phyloP scores from a whole-genome alignment of 2,329 filamentous ascomycete genomes.

The Xylariaceae sp. region DNA sequence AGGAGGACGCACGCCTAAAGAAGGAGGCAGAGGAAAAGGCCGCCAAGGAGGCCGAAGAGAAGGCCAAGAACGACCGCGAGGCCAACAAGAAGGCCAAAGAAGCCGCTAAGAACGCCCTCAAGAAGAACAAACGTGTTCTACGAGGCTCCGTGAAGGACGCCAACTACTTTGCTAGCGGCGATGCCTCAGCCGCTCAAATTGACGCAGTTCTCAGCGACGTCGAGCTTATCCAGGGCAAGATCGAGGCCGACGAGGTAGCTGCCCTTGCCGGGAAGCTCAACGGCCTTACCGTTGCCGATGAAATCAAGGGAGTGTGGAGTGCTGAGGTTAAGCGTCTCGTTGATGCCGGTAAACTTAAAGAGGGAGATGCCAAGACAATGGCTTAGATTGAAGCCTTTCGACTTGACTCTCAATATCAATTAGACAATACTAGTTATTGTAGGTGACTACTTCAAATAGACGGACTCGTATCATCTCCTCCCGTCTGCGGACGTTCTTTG shows the following conservation, averaged over 20 bases:
- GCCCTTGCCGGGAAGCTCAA: conserved; percentile 74
- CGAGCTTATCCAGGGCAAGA: conserved; percentile 79
- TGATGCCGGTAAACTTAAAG: conserved; percentile 78
- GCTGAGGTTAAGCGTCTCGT: conserved; percentile 74
- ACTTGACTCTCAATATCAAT: neutral
- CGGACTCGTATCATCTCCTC: neutral
- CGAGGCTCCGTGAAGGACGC: conserved; percentile 92
- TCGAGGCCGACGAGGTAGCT: conserved; percentile 87
- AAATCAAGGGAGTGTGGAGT: conserved; percentile 80
- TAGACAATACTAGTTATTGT: neutral
- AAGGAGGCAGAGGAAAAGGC: conserved; percentile 79
- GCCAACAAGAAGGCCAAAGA: conserved; percentile 94
- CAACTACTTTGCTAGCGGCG: conserved; percentile 82
- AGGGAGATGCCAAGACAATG: conserved; percentile 63
- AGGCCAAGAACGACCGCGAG: conserved; percentile 78
- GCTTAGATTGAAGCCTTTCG: conserved; percentile 2
- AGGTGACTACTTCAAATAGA: neutral
- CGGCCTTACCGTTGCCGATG: conserved; percentile 68
- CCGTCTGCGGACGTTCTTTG: conserved; percentile 1
- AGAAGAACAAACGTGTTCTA: conserved; percentile 99
- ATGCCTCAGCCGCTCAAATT: conserved; percentile 69
- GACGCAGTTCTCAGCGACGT: conserved; percentile 80
- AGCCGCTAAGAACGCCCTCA: conserved; percentile 95
- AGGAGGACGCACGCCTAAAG: conserved; percentile 76
- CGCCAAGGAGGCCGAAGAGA: conserved; percentile 77